phyloP scores from a whole-genome alignment of 306 rosid genomes.

The Prunus campanulata region DNA sequence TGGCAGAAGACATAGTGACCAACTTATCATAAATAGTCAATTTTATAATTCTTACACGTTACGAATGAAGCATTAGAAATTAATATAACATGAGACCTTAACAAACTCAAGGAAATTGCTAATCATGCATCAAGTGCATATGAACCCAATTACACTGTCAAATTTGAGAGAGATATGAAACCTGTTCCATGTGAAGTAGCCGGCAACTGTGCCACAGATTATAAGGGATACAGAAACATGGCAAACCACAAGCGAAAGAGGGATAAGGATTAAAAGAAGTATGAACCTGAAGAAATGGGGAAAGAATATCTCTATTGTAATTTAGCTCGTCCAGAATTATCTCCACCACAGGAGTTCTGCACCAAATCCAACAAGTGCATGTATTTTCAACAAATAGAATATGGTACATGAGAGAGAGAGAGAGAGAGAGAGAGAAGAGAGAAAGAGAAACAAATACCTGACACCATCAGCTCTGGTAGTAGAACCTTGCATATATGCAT shows the following conservation, averaged over 20 bases:
- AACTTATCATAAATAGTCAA: slow-evolving; percentile 1
- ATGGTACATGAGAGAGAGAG: neutral
- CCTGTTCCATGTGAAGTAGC: neutral
- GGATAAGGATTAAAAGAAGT: slow-evolving; percentile 5
- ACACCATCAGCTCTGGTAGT: slow-evolving; percentile 72
- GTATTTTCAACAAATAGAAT: neutral
- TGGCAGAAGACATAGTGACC: neutral
- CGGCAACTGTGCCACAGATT: neutral
- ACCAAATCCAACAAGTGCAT: slow-evolving; percentile 28
- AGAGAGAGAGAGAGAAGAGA: neutral
- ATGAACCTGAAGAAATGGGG: slow-evolving; percentile 74
- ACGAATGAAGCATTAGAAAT: neutral
- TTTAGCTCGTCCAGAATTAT: slow-evolving; percentile 74
- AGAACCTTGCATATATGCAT: slow-evolving; percentile 61
- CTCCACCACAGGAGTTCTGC: slow-evolving; percentile 75
- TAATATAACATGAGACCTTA: neutral
- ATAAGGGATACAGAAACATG: neutral
- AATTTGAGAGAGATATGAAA: neutral
- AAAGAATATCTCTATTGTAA: slow-evolving; percentile 49
- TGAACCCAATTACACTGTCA: neutral
- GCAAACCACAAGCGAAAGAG: neutral
- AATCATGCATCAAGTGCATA: neutral
- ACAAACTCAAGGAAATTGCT: neutral
- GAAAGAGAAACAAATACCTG: slow-evolving; percentile 43
- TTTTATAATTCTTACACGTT: neutral